Evolutionary conservation across 208 protist species (phyloP).

Genomic region (Wallacemonas sp.): DNA sequence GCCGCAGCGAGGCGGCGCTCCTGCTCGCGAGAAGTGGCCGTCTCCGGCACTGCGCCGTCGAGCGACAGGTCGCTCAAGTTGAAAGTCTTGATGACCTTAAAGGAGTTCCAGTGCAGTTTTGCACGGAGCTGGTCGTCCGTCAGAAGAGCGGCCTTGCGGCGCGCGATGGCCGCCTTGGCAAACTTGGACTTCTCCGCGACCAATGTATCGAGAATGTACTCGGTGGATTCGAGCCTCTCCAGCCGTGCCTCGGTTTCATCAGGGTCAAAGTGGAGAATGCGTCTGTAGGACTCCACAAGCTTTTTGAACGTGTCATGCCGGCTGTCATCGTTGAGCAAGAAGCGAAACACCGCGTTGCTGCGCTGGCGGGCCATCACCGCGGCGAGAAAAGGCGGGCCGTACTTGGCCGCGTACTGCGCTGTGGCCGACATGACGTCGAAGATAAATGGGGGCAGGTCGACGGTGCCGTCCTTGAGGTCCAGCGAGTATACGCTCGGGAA

Average conservation of each 20-base stretch:
- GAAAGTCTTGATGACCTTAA: conserved; percentile 76
- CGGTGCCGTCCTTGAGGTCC: conserved; percentile 56
- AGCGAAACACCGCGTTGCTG: conserved; percentile 70
- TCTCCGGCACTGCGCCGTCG: conserved; percentile 66
- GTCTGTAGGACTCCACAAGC: conserved; percentile 77
- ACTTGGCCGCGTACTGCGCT: conserved; percentile 88
- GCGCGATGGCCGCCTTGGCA: conserved; percentile 66
- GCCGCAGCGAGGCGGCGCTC: conserved; percentile 3
- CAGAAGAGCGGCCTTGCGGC: conserved; percentile 75
- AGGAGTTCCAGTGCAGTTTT: conserved; percentile 77
- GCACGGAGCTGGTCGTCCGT: conserved; percentile 85
- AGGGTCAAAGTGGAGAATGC: conserved; percentile 55
- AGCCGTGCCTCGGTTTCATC: conserved; percentile 79
- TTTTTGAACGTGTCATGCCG: conserved; percentile 68
- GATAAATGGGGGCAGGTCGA: conserved; percentile 62
- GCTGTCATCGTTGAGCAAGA: conserved; percentile 73
- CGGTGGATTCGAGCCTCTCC: conserved; percentile 40
- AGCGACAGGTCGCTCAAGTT: conserved; percentile 64
- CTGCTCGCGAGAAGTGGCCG: conserved; percentile 35
- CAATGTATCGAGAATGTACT: conserved; percentile 56
- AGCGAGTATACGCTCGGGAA: conserved; percentile 73
- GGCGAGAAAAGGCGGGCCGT: conserved; percentile 71
- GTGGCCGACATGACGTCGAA: conserved; percentile 75
- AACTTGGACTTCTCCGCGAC: conserved; percentile 78
- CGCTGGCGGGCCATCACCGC: conserved; percentile 54